Percentiles rank a stretch among this genome's conserved stretches.
Conservation (phyloP, 23 red algal genomes). For the Gracilaria vermiculophylla region DNA sequence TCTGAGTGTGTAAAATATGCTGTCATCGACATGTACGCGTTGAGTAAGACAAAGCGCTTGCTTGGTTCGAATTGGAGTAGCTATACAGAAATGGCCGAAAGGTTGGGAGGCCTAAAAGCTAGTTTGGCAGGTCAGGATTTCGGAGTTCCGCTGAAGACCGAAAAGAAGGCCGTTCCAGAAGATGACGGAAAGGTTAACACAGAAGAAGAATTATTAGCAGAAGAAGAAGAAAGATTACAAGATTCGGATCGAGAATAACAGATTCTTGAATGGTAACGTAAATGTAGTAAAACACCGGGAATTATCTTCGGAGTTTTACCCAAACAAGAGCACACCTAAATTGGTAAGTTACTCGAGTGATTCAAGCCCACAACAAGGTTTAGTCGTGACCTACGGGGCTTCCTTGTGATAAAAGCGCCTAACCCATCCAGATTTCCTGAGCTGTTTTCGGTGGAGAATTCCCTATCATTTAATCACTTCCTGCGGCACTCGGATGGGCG, state of each 20-base stretch:
- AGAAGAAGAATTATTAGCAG: slow-evolving; percentile 6
- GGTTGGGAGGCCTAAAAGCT: slow-evolving; percentile 72
- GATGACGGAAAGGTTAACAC: background rate
- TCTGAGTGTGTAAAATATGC: slow-evolving; percentile 76
- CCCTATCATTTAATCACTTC: no score
- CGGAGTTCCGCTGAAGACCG: slow-evolving; percentile 3
- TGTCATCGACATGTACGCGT: slow-evolving; percentile 69
- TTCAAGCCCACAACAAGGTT: no score
- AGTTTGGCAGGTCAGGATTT: slow-evolving; percentile 75
- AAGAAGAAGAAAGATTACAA: slow-evolving; percentile 1
- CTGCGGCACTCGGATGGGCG: no score
- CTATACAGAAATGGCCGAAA: slow-evolving; percentile 80
- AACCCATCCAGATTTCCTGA: no score
- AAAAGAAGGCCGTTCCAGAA: background rate
- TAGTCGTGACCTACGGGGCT: no score
- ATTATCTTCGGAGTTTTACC: background rate
- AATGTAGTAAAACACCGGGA: background rate
- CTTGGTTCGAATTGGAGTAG: slow-evolving; percentile 84
- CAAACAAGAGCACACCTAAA: no score
- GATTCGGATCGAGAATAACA: slow-evolving; percentile 17
- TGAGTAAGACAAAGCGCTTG: slow-evolving; percentile 53
- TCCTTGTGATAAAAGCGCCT: no score
- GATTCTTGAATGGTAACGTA: background rate
- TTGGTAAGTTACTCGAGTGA: no score
- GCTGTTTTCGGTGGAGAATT: no score